phyloP scores from a whole-genome alignment of 108 stramenopile genomes.

The Nitzschia inconspicua region DNA sequence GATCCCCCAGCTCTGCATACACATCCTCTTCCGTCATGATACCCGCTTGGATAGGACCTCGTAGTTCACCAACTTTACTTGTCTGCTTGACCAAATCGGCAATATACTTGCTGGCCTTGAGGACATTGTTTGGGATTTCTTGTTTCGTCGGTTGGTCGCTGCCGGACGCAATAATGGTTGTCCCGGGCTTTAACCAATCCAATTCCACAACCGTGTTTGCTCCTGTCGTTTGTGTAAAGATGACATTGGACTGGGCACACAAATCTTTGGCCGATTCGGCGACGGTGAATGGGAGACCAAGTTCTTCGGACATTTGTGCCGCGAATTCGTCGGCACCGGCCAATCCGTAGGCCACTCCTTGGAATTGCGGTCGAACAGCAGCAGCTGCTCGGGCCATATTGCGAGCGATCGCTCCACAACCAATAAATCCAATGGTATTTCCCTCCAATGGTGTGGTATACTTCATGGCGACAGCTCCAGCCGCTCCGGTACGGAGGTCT shows the following conservation, averaged over 20 bases:
- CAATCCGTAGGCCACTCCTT: slow-evolving; percentile 74
- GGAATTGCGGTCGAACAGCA: slow-evolving; percentile 67
- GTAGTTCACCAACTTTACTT: slow-evolving; percentile 49
- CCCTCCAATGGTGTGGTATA: slow-evolving; percentile 69
- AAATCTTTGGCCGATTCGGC: slow-evolving; percentile 72
- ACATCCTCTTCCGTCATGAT: slow-evolving; percentile 91
- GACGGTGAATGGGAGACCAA: slow-evolving; percentile 77
- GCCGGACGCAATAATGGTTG: slow-evolving; percentile 91
- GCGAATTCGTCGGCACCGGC: slow-evolving; percentile 69
- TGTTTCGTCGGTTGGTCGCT: slow-evolving; percentile 93
- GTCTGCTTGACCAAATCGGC: slow-evolving; percentile 90
- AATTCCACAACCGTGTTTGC: slow-evolving; percentile 72
- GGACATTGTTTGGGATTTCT: slow-evolving; percentile 84
- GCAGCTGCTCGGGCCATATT: slow-evolving; percentile 90
- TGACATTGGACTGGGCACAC: slow-evolving; percentile 67
- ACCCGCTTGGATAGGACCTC: slow-evolving; percentile 77
- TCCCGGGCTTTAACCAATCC: slow-evolving; percentile 79
- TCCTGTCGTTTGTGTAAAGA: slow-evolving; percentile 91
- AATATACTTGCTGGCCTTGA: slow-evolving; percentile 77
- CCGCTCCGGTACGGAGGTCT: slow-evolving; percentile 92
- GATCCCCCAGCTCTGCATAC: slow-evolving; percentile 89
- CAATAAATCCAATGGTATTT: slow-evolving; percentile 84
- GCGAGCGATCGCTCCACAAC: slow-evolving; percentile 84
- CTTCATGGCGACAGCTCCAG: slow-evolving; percentile 87
- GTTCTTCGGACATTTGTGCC: slow-evolving; percentile 68